Percentiles rank a stretch among this genome's conserved stretches.
Conservation (phyloP, 441 rosid species). For the Theobroma grandiflorum region DNA sequence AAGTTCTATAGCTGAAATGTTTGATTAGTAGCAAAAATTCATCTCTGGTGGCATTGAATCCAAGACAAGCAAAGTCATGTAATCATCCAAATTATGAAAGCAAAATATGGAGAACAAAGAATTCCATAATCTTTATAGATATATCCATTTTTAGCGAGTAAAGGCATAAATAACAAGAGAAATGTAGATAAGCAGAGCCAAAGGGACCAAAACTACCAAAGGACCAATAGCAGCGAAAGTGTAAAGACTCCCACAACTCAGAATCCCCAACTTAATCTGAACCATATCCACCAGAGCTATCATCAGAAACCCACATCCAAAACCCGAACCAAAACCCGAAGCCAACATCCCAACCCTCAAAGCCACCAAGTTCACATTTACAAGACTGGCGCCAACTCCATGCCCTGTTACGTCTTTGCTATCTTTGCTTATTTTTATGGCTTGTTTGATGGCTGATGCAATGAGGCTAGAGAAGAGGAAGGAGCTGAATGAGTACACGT, state of each 20-base stretch:
- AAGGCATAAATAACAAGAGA: slow-evolving; percentile 70
- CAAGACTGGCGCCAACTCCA: slow-evolving; percentile 39
- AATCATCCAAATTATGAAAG: too few relatives aligned
- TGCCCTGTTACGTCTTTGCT: slow-evolving; percentile 27
- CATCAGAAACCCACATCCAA: slow-evolving; percentile 81
- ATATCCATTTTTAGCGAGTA: slow-evolving; percentile 36
- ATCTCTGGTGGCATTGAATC: too few relatives aligned
- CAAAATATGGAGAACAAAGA: not conserved
- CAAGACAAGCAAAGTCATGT: too few relatives aligned
- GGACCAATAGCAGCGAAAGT: slow-evolving; percentile 71
- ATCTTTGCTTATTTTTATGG: slow-evolving; percentile 50
- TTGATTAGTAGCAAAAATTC: not conserved
- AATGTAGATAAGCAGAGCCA: slow-evolving; percentile 60
- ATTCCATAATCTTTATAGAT: not conserved
- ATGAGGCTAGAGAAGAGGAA: slow-evolving; percentile 90
- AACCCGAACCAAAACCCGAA: slow-evolving; percentile 74
- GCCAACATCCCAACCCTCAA: slow-evolving; percentile 63
- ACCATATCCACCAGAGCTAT: slow-evolving; percentile 80
- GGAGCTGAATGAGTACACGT: slow-evolving; percentile 84
- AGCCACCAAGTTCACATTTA: slow-evolving; percentile 53
- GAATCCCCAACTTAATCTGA: slow-evolving; percentile 79
- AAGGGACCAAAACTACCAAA: slow-evolving; percentile 71
- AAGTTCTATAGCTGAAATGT: too few relatives aligned
- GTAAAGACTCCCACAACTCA: slow-evolving; percentile 61
- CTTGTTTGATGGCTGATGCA: slow-evolving; percentile 76